phyloP scores from a whole-genome alignment of 1,284 basidiomycete genomes.

The Sphagnurus paluster region DNA sequence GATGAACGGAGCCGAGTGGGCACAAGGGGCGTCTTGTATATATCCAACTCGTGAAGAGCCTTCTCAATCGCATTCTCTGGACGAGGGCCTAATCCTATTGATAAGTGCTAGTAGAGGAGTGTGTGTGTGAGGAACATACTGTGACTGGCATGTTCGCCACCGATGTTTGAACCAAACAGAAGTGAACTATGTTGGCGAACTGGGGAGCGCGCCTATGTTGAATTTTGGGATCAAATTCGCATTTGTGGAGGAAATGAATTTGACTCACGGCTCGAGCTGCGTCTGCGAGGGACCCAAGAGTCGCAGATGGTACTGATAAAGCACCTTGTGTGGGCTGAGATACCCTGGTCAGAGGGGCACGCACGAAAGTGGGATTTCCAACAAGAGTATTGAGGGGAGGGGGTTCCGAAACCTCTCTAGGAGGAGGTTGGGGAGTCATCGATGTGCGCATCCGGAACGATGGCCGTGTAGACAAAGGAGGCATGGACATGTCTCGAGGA shows the following conservation, averaged over 20 bases:
- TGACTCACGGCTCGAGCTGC: conserved; percentile 52
- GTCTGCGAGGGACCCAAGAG: conserved; percentile 64
- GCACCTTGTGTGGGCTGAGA: conserved; percentile 30
- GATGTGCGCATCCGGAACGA: conserved; percentile 65
- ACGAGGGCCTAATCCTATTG: conserved; percentile 34
- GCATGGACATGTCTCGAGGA: conserved; percentile 34
- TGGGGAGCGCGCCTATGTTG: conserved; percentile 43
- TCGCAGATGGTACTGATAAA: conserved; percentile 34
- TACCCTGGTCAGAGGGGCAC: conserved; percentile 42
- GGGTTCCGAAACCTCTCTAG: conserved; percentile 64
- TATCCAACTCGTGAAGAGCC: conserved; percentile 66
- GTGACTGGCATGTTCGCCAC: conserved; percentile 32
- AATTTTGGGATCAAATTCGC: too few species aligned
- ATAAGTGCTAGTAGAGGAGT: too few species aligned
- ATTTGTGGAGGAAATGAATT: conserved; percentile 8
- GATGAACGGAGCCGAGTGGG: conserved; percentile 62
- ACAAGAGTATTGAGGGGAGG: conserved; percentile 59
- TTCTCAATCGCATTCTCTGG: conserved; percentile 57
- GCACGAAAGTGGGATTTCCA: conserved; percentile 70
- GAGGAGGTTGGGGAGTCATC: conserved; percentile 64
- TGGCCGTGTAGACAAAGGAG: conserved; percentile 41
- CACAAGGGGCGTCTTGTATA: conserved; percentile 73
- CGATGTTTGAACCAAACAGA: conserved; percentile 45
- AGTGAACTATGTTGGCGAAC: conserved; percentile 51
- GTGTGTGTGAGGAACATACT: conserved; percentile 27